Evolutionary conservation across 208 protist species (phyloP).

Genomic region (Crithidia fasciculata): DNA sequence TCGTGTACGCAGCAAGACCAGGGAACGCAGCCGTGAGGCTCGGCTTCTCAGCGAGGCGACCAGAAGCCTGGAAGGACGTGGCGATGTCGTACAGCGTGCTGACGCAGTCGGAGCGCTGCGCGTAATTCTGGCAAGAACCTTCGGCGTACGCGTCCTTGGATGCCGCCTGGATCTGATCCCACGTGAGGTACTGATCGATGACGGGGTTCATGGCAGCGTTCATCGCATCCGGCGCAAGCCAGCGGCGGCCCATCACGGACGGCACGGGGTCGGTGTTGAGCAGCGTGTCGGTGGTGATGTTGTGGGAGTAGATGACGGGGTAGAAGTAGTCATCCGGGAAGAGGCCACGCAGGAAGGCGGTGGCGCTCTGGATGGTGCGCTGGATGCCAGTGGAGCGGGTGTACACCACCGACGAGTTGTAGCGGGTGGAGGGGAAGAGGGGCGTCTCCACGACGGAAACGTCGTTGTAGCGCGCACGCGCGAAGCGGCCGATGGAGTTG

Average conservation of each 20-base stretch:
- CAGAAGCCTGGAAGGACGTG: constrained; percentile 38
- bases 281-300: constrained; percentile 44
- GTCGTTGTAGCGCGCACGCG: constrained; percentile 52
- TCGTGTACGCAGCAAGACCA: constrained; percentile 12
- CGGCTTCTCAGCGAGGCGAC: constrained; percentile 25
- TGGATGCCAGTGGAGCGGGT: constrained; percentile 50
- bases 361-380: constrained; percentile 60
- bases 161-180: constrained; percentile 36
- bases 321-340: constrained; percentile 48
- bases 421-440: constrained; percentile 33
- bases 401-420: constrained; percentile 56
- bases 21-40: constrained; percentile 27
- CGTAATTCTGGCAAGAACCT: constrained; percentile 37
- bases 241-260: constrained; percentile 32
- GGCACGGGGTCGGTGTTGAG: constrained; percentile 42
- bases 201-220: constrained; percentile 11
- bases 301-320: constrained; percentile 47
- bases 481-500: constrained; percentile 29
- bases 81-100: constrained; percentile 52
- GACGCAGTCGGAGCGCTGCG: constrained; percentile 33
- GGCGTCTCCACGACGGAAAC: constrained; percentile 34
- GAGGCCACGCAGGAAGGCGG: constrained; percentile 47
- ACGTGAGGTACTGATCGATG: constrained; percentile 45
- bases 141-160: constrained; percentile 43
- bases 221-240: constrained; percentile 19